Evolutionary conservation across 345 rosid species (phyloP).

Genomic region (Triadica sebifera): DNA sequence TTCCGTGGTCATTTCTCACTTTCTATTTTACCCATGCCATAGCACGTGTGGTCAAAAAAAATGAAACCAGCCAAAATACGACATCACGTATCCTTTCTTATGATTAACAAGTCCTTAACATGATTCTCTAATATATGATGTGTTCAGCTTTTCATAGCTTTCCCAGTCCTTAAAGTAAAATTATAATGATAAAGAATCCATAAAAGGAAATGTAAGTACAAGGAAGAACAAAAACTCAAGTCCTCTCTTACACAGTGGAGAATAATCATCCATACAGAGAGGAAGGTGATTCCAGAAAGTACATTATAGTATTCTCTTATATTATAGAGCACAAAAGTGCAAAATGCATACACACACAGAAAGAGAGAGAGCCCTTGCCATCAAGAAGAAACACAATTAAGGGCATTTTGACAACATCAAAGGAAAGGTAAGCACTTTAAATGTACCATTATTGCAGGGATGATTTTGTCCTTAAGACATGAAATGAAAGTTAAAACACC

Average conservation of each 20-base stretch:
- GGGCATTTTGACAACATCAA: constrained; percentile 19
- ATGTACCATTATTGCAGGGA: constrained; percentile 4
- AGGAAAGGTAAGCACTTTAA: constrained; percentile 10
- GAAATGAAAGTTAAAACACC: constrained; percentile 21
- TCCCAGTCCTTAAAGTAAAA: constrained; percentile 37
- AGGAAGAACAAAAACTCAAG: constrained; percentile 45
- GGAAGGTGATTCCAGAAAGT: constrained; percentile 22
- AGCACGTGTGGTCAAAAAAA: constrained; percentile 27
- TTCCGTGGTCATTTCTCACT: constrained; percentile 79
- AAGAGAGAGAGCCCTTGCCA: not conserved
- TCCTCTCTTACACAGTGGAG: constrained; percentile 37
- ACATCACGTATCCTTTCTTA: constrained; percentile 33
- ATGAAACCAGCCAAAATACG: constrained; percentile 18
- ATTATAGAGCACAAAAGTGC: not conserved
- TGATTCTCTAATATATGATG: too few species aligned
- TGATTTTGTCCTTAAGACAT: constrained; percentile 4
- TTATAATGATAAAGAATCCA: constrained; percentile 41
- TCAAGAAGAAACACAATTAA: not conserved
- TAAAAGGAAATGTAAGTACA: constrained; percentile 55
- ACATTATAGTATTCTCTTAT: constrained; percentile 3
- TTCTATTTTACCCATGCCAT: constrained; percentile 32
- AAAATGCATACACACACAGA: not conserved
- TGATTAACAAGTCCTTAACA: constrained; percentile 34
- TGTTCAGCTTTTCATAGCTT: constrained; percentile 37
- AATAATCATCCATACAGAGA: constrained; percentile 34